These are phyloP conservation scores for Gnomoniopsis sp. DNA, from an alignment of 2,329 filamentous ascomycete species.

Conservation along the genomic window DNA sequence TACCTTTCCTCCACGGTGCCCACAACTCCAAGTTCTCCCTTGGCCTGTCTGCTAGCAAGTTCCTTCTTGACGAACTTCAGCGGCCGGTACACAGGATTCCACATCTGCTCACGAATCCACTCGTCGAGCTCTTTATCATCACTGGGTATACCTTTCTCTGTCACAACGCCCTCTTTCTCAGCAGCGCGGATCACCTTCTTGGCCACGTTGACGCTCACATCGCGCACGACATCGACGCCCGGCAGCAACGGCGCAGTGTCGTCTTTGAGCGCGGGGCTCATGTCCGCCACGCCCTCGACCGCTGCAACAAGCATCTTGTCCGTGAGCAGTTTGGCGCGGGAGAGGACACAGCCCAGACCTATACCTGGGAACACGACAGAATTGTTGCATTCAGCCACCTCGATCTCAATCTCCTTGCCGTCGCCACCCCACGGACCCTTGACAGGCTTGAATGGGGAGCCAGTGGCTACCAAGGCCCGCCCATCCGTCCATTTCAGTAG, in stretches of 20 bases:
- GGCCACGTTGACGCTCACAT: constrained; percentile 76
- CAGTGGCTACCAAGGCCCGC: constrained; percentile 75
- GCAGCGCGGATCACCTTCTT: constrained; percentile 70
- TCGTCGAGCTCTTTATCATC: constrained; percentile 55
- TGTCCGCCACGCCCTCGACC: constrained; percentile 65
- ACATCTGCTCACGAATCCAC: constrained; percentile 80
- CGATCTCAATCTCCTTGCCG: constrained; percentile 41
- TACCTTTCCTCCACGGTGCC: constrained; percentile 31
- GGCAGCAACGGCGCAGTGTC: constrained; percentile 66
- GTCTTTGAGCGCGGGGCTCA: constrained; percentile 67
- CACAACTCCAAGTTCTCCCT: constrained; percentile 52
- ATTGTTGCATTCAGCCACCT: constrained; percentile 82
- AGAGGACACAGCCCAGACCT: constrained; percentile 74
- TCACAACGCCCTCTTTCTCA: constrained; percentile 64
- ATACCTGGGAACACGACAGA: constrained; percentile 83
- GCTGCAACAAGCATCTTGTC: constrained; percentile 81
- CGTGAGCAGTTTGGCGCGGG: constrained; percentile 62
- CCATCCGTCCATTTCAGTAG: constrained; percentile 76
- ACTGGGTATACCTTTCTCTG: constrained; percentile 61
- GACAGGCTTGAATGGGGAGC: constrained; percentile 77
- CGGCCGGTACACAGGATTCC: constrained; percentile 66
- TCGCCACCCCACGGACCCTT: constrained; percentile 51
- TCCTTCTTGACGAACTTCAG: constrained; percentile 53
- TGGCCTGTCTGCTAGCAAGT: constrained; percentile 55
- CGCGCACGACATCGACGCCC: constrained; percentile 69